Evolutionary conservation across 1,284 basidiomycete genomes (phyloP).

Genomic region (Tylopilus orsonianus): DNA sequence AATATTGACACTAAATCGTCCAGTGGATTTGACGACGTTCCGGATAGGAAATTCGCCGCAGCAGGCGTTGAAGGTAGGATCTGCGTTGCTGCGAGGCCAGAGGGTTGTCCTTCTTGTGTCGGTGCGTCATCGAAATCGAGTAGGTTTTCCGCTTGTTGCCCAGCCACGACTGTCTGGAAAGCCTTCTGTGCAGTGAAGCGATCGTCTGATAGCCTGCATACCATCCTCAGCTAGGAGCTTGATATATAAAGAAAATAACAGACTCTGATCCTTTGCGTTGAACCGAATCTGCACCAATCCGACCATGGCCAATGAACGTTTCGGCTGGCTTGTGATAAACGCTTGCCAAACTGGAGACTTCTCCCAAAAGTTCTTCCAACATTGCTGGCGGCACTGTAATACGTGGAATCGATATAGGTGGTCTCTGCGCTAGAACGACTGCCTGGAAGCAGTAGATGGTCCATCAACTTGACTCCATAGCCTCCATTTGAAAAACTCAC

Average conservation of each 20-base stretch:
- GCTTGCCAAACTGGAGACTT: slow-evolving; percentile 85
- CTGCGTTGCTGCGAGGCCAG: slow-evolving; percentile 73
- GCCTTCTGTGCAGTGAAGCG: slow-evolving; percentile 78
- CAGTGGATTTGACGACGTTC: slow-evolving; percentile 81
- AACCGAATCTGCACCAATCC: slow-evolving; percentile 83
- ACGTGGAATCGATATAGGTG: slow-evolving; percentile 89
- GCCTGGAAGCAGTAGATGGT: slow-evolving; percentile 47
- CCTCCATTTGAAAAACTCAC: slow-evolving; percentile 40
- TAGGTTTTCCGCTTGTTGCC: slow-evolving; percentile 92
- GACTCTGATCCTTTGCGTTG: slow-evolving; percentile 73
- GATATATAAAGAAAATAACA: slow-evolving; percentile 38
- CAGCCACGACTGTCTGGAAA: slow-evolving; percentile 83
- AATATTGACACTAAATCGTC: slow-evolving; percentile 92
- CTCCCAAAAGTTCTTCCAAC: slow-evolving; percentile 90
- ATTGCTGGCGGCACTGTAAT: slow-evolving; percentile 89
- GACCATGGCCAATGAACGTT: slow-evolving; percentile 85
- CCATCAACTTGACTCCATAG: slow-evolving; percentile 1
- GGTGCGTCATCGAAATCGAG: slow-evolving; percentile 87
- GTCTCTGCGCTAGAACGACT: slow-evolving; percentile 88
- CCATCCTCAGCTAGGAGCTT: not conserved
- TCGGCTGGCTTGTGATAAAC: slow-evolving; percentile 96
- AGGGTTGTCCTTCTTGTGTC: slow-evolving; percentile 54
- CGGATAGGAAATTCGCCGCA: slow-evolving; percentile 66
- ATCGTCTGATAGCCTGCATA: slow-evolving; percentile 53
- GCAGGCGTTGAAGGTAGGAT: slow-evolving; percentile 69